These are phyloP conservation scores for Umbellularia californica DNA, from an alignment of 164 flowering plant genomes.

Conservation along the genomic window DNA sequence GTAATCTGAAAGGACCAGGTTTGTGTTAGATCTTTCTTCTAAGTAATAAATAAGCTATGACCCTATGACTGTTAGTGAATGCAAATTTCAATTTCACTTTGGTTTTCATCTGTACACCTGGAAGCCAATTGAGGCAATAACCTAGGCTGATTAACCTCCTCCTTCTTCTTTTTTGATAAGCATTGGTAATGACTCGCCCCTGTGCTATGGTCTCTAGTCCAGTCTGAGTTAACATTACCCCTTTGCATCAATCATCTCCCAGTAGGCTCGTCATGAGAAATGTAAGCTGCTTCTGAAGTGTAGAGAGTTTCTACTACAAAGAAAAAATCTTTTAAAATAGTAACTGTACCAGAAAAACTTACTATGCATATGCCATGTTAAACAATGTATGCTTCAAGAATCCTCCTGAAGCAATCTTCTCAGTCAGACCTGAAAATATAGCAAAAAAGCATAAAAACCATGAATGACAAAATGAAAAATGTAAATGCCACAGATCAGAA, in stretches of 20 bases:
- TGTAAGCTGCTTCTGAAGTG: background rate
- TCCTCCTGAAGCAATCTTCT: conserved; percentile 73
- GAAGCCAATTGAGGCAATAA: too few species aligned
- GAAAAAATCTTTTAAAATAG: background rate
- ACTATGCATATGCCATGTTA: conserved; percentile 70
- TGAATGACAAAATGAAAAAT: background rate
- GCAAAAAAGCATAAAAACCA: conserved; percentile 7
- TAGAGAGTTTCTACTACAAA: background rate
- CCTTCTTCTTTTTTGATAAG: too few species aligned
- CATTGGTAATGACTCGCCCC: too few species aligned
- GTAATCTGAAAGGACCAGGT: too few species aligned
- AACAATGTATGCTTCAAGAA: conserved; percentile 54
- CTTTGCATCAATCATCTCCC: background rate
- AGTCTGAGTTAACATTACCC: too few species aligned
- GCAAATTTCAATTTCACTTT: too few species aligned
- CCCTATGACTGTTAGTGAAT: too few species aligned
- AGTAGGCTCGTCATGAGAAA: background rate
- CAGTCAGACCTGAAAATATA: conserved; percentile 59
- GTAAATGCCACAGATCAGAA: background rate
- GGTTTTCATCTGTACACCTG: too few species aligned
- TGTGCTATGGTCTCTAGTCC: too few species aligned
- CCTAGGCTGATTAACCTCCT: too few species aligned
- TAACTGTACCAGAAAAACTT: conserved; percentile 31
- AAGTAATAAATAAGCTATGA: too few species aligned
- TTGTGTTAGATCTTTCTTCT: too few species aligned